Evolutionary conservation across 2,329 filamentous ascomycete species (phyloP).

Genomic region (Alternaria arbusti): DNA sequence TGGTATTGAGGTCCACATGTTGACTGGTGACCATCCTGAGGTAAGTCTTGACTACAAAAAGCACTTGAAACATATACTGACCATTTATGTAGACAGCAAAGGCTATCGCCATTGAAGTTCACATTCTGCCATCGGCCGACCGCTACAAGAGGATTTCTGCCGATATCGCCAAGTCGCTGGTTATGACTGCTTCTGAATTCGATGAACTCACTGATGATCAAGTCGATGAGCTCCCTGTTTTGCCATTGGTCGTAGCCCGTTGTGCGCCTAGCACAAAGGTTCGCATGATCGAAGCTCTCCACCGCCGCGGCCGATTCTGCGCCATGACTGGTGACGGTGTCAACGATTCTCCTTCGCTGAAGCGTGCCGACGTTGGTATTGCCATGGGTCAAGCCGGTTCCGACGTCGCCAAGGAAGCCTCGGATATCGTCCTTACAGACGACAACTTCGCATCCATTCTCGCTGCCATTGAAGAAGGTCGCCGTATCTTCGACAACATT

Average conservation of each 20-base stretch:
- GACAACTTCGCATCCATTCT: constrained; percentile 90
- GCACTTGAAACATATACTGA: neutral
- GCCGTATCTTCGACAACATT: constrained; percentile 87
- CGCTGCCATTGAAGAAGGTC: constrained; percentile 80
- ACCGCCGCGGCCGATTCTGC: constrained; percentile 75
- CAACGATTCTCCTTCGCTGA: constrained; percentile 83
- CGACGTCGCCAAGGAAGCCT: constrained; percentile 83
- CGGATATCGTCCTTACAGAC: constrained; percentile 84
- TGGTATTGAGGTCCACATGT: constrained; percentile 58
- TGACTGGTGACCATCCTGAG: constrained; percentile 56
- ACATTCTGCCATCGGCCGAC: constrained; percentile 49
- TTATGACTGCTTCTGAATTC: constrained; percentile 65
- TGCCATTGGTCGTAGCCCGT: constrained; percentile 82
- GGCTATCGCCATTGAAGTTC: constrained; percentile 55
- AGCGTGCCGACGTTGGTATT: constrained; percentile 83
- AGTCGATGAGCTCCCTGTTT: constrained; percentile 74
- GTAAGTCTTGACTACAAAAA: constrained; percentile 43
- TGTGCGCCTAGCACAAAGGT: constrained; percentile 88
- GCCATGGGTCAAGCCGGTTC: constrained; percentile 84
- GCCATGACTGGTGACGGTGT: constrained; percentile 91
- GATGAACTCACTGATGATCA: constrained; percentile 77
- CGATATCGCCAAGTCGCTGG: constrained; percentile 40
- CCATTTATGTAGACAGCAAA: neutral
- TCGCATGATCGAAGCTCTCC: constrained; percentile 87
- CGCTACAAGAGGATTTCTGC: constrained; percentile 29